Evolutionary conservation across 1,284 basidiomycete genomes (phyloP), one percentile per base, ranked within the genome.

Genomic region (Puccinia hordei): DNA sequence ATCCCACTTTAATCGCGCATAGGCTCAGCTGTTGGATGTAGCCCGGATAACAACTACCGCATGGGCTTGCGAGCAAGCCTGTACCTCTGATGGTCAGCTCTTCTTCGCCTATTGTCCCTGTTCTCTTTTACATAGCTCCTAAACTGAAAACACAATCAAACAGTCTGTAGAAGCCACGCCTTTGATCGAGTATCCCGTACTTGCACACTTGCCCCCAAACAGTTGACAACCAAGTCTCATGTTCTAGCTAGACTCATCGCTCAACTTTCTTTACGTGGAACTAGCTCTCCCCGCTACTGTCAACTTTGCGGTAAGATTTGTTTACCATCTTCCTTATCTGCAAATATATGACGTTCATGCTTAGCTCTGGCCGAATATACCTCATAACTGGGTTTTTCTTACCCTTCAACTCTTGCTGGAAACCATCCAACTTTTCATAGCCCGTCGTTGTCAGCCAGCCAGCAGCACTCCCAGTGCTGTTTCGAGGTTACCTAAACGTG

Each of bases 151-250:
- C 10, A 30, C 12, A 30, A n/a, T 33, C 46, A 38, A 66, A 41
- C 24, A 77, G 75, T 77, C 41, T 77, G 75, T 49, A 63, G 63
- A 49, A 35, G 49, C 22, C 19, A 63, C 15, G 17, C 49, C 2
- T 77, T 68, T n/a, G 75, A 77, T 69, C 46, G 63, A n/a, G 24
- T 35, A 17, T 65, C 59, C 9, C 59, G n/a, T 66, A 49, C 41
- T 17, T 77, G 75, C 53, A 68, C 65, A 10, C 75, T 77, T 53
- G 38, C 51, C 19, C 75, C 75, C 5, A 77, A 77, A 46, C 75
- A 77, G 51, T 68, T 77, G 53, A 53, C 61, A 35, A 27, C 75
- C 27, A 77, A 22, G 35, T 68, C 63, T 10, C 33, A 53, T 19
- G 27, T 69, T 19, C n/a, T 77, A 10, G 75, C 59, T n/a, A 68